Evolutionary conservation across 148 eudicot genomes (phyloP).

Genomic region (Polygonum aviculare): DNA sequence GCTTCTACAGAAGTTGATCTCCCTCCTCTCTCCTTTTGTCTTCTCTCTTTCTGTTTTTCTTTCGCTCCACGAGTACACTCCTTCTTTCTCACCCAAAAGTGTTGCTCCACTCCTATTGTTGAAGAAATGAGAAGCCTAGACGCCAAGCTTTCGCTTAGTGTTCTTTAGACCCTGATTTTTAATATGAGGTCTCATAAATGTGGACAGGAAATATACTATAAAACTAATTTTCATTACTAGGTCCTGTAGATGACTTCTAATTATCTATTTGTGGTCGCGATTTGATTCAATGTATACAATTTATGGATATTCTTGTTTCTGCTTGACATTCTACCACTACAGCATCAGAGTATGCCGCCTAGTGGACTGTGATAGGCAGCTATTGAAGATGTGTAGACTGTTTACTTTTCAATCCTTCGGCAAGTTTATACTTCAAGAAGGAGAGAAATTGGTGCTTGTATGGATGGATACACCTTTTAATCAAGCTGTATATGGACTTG

Average conservation of each 20-base stretch:
- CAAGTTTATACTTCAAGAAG: conserved; percentile 96
- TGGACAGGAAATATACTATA: not conserved
- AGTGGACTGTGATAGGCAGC: conserved; percentile 48
- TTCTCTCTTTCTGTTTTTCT: too few relatives aligned
- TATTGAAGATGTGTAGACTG: conserved; percentile 63
- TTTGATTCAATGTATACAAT: not conserved
- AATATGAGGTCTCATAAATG: not conserved
- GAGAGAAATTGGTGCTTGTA: conserved; percentile 97
- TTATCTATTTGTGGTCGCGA: not conserved
- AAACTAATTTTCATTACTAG: not conserved
- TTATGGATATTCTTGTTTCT: conserved; percentile 10
- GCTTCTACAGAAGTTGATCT: too few relatives aligned
- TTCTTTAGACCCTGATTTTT: not conserved
- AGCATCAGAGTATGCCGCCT: conserved; percentile 36
- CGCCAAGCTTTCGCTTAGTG: too few relatives aligned
- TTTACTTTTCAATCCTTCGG: conserved; percentile 82
- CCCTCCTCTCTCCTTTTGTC: too few relatives aligned
- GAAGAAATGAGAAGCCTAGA: too few relatives aligned
- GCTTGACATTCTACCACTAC: not conserved
- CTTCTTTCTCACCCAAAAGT: too few relatives aligned
- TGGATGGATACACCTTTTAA: conserved; percentile 96
- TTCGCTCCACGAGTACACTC: too few relatives aligned
- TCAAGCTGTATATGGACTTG: conserved; percentile 97
- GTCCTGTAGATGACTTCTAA: not conserved
- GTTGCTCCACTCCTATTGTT: too few relatives aligned